Base-by-base conservation (phyloP, 2,329 filamentous ascomycete species). In the Phyllosticta paracitricarpa region DNA sequence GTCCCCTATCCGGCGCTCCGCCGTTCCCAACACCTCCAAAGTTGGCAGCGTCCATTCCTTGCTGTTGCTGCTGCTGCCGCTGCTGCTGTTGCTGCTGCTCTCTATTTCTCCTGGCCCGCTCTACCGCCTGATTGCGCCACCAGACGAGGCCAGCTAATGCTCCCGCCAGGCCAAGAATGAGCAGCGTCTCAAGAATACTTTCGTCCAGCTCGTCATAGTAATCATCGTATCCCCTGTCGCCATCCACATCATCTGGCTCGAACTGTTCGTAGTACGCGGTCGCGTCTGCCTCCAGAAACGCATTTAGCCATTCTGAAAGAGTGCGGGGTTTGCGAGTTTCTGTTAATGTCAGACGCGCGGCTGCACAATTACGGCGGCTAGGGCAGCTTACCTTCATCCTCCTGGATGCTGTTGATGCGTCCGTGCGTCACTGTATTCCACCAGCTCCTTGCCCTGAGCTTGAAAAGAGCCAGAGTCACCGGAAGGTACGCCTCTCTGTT, bases 351-450 rank as follows among this genome's bases (percentile, higher is more conserved):
- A 25, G 5, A 48, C n/a, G 54, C 19, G 51, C 14, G 17, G 22
- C 40, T 7, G 14, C 26, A 35, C 54, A 14, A 56, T 6, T 25
- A 19, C 19, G 28, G 12, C 3, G 52, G 40, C 53, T 6, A 26
- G 48, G 57, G 7, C 51, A 57, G 53, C 52, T 24, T 82, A 93
- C 89, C 82, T 68, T 89, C 88, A 65, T 97, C 93, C 65, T 96
- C 90, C 68, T 89, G 87, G 57, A 97, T 97, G 17, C 89, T 91
- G 69, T 97, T 96, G 64, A 97, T 84, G 22, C 87, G 84, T n/a
- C 94, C 94, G 69, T 92, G 84, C 0, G 91, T 96, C 64, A 97
- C 78, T 0, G 88, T 91, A 68, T 97, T 97, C 94, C 94, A 99
- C 68, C 90, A 94, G 71, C 91, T 96, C 63, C 92, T 84, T 58